Evolutionary conservation across 768 basidiomycete genomes (phyloP).

Genomic region (Tulasnella sp.): DNA sequence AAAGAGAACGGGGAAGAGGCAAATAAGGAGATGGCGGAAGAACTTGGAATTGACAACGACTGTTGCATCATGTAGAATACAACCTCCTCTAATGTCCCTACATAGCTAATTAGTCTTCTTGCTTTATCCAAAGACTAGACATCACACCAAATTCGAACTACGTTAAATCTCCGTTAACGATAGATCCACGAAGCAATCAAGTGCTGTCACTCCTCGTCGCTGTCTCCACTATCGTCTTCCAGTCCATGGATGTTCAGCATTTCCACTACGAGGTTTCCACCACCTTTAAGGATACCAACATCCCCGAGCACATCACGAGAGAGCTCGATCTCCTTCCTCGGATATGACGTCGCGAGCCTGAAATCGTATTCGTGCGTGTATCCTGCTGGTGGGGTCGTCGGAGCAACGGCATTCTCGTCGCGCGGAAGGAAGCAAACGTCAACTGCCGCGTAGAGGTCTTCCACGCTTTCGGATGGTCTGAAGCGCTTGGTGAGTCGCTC

Average conservation of each 20-base stretch:
- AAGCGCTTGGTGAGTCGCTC: slow-evolving; percentile 49
- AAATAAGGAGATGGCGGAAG: slow-evolving; percentile 51
- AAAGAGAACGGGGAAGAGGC: slow-evolving; percentile 67
- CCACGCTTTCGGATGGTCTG: slow-evolving; percentile 36
- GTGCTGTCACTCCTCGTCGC: background rate
- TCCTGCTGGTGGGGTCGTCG: slow-evolving; percentile 28
- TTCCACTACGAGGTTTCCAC: slow-evolving; percentile 45
- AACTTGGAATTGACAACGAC: slow-evolving; percentile 39
- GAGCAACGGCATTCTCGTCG: slow-evolving; percentile 30
- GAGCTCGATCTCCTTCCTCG: slow-evolving; percentile 36
- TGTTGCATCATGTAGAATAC: slow-evolving; percentile 2
- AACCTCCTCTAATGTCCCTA: background rate
- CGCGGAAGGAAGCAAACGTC: slow-evolving; percentile 44
- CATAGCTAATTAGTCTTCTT: background rate
- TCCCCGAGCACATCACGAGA: slow-evolving; percentile 16
- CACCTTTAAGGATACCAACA: slow-evolving; percentile 20
- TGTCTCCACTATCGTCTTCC: background rate
- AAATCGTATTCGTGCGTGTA: slow-evolving; percentile 53
- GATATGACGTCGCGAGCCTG: slow-evolving; percentile 55
- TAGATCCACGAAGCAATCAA: background rate
- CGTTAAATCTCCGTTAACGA: background rate
- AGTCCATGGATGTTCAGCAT: slow-evolving; percentile 16
- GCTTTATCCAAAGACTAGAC: background rate
- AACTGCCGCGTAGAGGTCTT: slow-evolving; percentile 59
- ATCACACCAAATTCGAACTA: background rate